A percentile compares a stretch with the other conserved stretches of the same genome.
These are phyloP conservation scores for Groenewaldozyma sp. DNA, from an alignment of 1,139 yeast genomes.

Conservation along the genomic window DNA sequence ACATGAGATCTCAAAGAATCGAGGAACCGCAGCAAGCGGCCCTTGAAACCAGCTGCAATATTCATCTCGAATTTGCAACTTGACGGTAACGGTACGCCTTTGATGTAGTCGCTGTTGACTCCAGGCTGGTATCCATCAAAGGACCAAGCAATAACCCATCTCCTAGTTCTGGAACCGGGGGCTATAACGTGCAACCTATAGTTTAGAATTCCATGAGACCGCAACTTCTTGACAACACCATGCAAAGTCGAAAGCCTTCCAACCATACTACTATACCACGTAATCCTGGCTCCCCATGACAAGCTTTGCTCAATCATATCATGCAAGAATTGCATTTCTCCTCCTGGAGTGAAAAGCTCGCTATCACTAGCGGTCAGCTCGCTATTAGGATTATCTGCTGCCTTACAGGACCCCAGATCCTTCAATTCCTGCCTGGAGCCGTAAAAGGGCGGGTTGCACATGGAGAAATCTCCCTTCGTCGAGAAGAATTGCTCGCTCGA, in stretches of 20 bases:
- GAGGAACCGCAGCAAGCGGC: neutral
- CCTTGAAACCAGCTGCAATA: neutral
- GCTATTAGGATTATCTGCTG: constrained; percentile 11
- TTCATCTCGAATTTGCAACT: neutral
- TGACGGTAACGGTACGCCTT: neutral
- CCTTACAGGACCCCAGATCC: constrained; percentile 8
- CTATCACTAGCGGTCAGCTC: constrained; percentile 21
- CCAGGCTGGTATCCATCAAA: constrained; percentile 13
- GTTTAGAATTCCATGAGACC: constrained; percentile 17
- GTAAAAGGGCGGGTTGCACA: constrained; percentile 43
- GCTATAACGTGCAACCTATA: constrained; percentile 27
- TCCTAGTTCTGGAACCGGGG: constrained; percentile 27
- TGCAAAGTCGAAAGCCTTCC: constrained; percentile 30
- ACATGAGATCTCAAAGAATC: neutral
- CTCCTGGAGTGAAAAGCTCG: constrained; percentile 36
- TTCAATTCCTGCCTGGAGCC: constrained; percentile 27
- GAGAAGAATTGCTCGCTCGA: constrained; percentile 8
- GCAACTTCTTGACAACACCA: constrained; percentile 19
- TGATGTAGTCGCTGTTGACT: constrained; percentile 3
- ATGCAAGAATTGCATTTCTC: constrained; percentile 33
- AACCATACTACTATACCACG: constrained; percentile 35
- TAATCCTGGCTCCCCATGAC: constrained; percentile 8
- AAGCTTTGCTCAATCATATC: constrained; percentile 29
- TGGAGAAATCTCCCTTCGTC: constrained; percentile 21
- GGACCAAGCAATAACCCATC: constrained; percentile 40